Percentiles rank a stretch among this genome's conserved stretches.
Evolutionary conservation across 305 asterid species (phyloP).

Genomic region (Fraxinus albicans): DNA sequence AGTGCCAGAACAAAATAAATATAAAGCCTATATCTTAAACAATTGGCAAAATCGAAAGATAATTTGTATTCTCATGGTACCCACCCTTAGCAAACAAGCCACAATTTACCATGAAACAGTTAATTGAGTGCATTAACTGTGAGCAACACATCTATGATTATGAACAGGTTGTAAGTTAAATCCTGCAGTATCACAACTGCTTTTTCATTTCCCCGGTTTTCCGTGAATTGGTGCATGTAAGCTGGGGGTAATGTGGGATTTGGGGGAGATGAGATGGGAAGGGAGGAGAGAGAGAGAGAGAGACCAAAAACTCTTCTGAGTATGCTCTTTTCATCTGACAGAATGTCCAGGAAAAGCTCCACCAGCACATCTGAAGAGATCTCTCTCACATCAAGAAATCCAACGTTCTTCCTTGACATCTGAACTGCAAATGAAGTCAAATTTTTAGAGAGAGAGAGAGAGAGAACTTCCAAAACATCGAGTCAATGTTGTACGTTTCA

Average conservation of each 20-base stretch:
- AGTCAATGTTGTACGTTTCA: background rate
- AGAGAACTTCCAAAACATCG: conserved; percentile 19
- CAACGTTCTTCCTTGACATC: conserved; percentile 80
- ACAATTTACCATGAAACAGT: background rate
- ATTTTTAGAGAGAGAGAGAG: conserved; percentile 37
- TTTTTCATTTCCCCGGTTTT: background rate
- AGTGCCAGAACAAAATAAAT: background rate
- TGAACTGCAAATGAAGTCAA: conserved; percentile 88
- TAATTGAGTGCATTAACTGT: background rate
- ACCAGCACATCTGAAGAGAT: conserved; percentile 53
- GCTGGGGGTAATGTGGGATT: background rate
- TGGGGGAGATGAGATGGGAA: background rate
- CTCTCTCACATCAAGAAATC: conserved; percentile 80
- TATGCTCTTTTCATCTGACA: conserved; percentile 75
- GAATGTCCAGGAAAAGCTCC: conserved; percentile 63
- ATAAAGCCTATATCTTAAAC: background rate
- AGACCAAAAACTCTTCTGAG: conserved; percentile 79
- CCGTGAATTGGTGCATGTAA: background rate
- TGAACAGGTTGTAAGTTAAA: background rate
- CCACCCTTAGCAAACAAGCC: conserved; percentile 2
- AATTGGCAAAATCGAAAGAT: background rate
- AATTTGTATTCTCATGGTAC: background rate
- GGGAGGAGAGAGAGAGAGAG: conserved; percentile 18
- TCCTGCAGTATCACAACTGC: background rate
- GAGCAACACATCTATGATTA: background rate